phyloP scores from a whole-genome alignment of 176 grass and related monocot species.

The Rhynchospora pubera region DNA sequence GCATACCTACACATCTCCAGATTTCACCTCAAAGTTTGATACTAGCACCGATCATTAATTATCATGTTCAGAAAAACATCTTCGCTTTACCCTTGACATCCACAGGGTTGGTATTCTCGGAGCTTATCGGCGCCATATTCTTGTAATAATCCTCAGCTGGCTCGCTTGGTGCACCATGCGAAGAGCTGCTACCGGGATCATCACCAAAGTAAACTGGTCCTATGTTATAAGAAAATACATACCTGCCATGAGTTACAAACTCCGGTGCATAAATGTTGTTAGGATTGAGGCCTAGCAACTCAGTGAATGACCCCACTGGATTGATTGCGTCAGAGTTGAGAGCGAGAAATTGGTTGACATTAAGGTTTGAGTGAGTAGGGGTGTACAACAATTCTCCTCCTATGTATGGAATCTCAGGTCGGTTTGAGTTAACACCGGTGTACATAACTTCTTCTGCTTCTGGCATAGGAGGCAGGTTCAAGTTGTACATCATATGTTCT shows the following conservation, averaged over 20 bases:
- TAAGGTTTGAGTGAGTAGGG: background rate
- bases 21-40: background rate
- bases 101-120: background rate
- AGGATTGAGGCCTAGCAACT: background rate
- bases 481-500: background rate
- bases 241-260: background rate
- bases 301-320: background rate
- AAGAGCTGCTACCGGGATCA: constrained; percentile 10
- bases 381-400: background rate
- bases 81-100: constrained; percentile 13
- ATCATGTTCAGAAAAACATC: background rate
- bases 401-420: background rate
- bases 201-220: constrained; percentile 1
- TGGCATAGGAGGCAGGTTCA: background rate
- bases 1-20: background rate
- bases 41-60: background rate
- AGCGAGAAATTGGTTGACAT: background rate
- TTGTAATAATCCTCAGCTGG: background rate
- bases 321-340: background rate
- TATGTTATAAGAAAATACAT: background rate
- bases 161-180: background rate
- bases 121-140: background rate
- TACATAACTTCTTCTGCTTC: background rate
- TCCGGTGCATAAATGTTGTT: background rate
- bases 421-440: background rate